Evolutionary conservation across 371 early-diverging fungal species (phyloP).

Genomic region (Apophysomyces ossiformis): DNA sequence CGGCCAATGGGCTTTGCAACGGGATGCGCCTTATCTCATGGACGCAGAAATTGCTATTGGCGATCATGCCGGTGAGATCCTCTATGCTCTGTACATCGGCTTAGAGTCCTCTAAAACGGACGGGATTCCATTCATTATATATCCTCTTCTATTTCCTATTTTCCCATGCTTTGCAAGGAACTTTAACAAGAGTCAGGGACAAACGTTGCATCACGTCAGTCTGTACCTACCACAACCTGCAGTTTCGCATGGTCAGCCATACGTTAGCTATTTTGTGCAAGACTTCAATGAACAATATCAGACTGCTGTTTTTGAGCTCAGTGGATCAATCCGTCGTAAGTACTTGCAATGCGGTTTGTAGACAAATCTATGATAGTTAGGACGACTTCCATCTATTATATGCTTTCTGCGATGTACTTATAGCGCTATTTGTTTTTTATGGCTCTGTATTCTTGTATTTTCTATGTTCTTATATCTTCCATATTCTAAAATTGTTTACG

Average conservation of each 20-base stretch:
- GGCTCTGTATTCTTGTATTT: not conserved
- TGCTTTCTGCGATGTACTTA: not conserved
- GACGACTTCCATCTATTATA: too few relatives aligned
- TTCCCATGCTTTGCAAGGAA: constrained; percentile 28
- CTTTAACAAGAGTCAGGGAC: constrained; percentile 33
- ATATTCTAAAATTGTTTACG: not conserved
- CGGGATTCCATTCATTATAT: not conserved
- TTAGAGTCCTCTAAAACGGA: not conserved
- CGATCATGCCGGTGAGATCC: constrained; percentile 10
- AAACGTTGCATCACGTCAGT: constrained; percentile 22
- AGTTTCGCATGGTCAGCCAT: constrained; percentile 22
- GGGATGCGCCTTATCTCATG: constrained; percentile 10
- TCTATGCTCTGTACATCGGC: not conserved
- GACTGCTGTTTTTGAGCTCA: not conserved
- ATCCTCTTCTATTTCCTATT: constrained; percentile 23
- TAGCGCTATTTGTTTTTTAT: not conserved
- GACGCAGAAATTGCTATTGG: constrained; percentile 10
- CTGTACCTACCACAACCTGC: constrained; percentile 20
- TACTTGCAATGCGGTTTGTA: constrained; percentile 14
- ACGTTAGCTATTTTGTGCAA: constrained; percentile 25
- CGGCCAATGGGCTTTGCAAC: constrained; percentile 20
- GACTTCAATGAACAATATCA: not conserved
- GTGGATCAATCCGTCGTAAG: not conserved
- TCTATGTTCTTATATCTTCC: not conserved
- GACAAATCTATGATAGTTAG: not conserved